A percentile compares a stretch with the other conserved stretches of the same genome.
phyloP scores from a whole-genome alignment of 139 green algal genomes.

The Tetratostichococcus sp. region DNA sequence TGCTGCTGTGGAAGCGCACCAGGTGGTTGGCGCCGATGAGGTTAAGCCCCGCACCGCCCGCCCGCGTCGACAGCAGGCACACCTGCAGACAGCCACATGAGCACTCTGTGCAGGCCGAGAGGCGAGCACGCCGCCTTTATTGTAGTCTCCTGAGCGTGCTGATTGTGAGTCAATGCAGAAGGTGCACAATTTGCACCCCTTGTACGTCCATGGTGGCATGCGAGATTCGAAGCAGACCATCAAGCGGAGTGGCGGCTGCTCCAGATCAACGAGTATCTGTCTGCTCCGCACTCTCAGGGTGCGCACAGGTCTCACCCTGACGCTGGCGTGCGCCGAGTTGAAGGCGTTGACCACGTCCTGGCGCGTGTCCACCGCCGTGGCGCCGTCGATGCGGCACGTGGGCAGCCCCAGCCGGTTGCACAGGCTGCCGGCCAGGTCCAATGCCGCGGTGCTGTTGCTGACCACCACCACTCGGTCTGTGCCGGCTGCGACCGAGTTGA shows the following conservation, averaged over 20 bases:
- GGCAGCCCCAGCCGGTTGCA: slow-evolving; percentile 21
- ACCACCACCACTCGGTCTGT: slow-evolving; percentile 64
- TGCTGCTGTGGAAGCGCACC: no score
- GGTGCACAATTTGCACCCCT: no score
- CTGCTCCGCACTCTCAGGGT: no score
- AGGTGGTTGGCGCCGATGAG: slow-evolving; percentile 75
- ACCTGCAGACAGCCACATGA: slow-evolving; percentile 37
- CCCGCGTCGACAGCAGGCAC: slow-evolving; percentile 80
- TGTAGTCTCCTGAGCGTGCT: no score
- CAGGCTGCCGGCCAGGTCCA: slow-evolving; percentile 57
- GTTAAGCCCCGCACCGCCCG: slow-evolving; percentile 87
- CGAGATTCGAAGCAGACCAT: no score
- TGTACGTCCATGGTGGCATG: no score
- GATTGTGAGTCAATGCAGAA: no score
- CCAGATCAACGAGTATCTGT: no score
- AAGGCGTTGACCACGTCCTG: slow-evolving; percentile 75
- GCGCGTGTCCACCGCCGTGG: slow-evolving; percentile 47
- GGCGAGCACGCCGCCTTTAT: no score
- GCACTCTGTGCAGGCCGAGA: background rate
- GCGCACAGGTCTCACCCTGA: no score
- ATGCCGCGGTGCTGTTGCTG: slow-evolving; percentile 55
- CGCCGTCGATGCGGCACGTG: slow-evolving; percentile 71
- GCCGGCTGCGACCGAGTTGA: slow-evolving; percentile 27
- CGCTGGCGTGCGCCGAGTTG: slow-evolving; percentile 46
- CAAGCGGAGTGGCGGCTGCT: background rate